Evolutionary conservation across 805 yeast species (phyloP), one percentile per base, ranked within the genome.

Genomic region (Lipomyces spencermartinsiae): DNA sequence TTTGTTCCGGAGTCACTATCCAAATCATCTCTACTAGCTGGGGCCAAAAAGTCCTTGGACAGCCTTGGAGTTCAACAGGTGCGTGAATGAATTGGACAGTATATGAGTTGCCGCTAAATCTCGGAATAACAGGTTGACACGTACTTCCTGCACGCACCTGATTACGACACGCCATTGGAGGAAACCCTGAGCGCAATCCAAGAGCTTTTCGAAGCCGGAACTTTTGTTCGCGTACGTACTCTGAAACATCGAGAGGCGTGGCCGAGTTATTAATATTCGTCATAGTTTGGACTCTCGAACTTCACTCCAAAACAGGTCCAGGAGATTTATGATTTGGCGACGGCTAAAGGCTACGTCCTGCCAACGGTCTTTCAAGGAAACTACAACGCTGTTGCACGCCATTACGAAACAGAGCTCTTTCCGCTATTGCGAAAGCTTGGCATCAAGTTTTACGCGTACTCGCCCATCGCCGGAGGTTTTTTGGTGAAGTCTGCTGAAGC

Each of bases 311-410:
- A 54, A 25, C 74, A 70, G n/a, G 76, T 73, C 39, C 59, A 65
- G 53, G 66, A 70, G 61, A 60, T 73, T n/a, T 63, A 69, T 65
- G 62, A 65, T 10, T 54, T 63, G 55, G 70, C 73, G 10, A 60
- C 61, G 58, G 62, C 64, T 58, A 68, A 73, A 39, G 71, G 71
- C 12, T 73, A 73, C 56, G 73, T 73, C 43, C 58, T 73, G 25
- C 76, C 76, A 9, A 63, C 74, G 3, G 74, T 74, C 16, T 73
- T 63, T 64, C 74, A 74, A 58, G 76, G 76, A 29, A 72, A 73
- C 51, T 74, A 74, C 65, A 74, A 73, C 49, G 71, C 74, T 2
- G 63, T 74, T 33, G 62, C 74, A 25, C 66, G 76, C 22, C 58
- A 59, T 51, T 49, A 53, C 25, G 76, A 74, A 59, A 10, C 56